Evolutionary conservation across 176 grass and related monocot species (phyloP).

Genomic region (Oryza longistaminata): DNA sequence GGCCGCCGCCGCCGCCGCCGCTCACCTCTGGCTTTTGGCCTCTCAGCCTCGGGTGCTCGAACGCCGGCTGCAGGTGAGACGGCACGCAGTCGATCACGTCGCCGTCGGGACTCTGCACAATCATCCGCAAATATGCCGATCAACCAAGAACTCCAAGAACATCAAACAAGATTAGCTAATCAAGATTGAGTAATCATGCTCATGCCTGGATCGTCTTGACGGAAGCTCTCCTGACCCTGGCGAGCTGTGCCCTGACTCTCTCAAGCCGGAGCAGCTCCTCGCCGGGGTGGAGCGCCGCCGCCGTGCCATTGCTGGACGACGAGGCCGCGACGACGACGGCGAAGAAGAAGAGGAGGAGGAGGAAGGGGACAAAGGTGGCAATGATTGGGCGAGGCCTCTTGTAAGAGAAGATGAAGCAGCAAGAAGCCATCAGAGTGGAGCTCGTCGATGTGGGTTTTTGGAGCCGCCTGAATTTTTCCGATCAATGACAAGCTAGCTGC

Average conservation of each 20-base stretch:
- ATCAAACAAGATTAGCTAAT: too few relatives aligned
- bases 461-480: constrained; percentile 14
- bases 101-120: constrained; percentile 66
- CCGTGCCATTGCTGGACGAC: constrained; percentile 30
- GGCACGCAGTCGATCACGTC: constrained; percentile 89
- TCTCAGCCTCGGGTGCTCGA: constrained; percentile 64
- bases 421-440: constrained; percentile 29
- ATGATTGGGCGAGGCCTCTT: constrained; percentile 24
- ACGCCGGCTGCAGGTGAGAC: constrained; percentile 74
- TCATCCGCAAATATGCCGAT: background rate
- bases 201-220: constrained; percentile 69
- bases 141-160: background rate
- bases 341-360: background rate
- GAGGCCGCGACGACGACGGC: background rate
- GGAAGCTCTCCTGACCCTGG: constrained; percentile 47
- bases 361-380: constrained; percentile 31
- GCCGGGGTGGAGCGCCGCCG: background rate
- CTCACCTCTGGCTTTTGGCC: constrained; percentile 70
- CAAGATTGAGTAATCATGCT: background rate
- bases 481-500: background rate
- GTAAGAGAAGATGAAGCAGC: background rate
- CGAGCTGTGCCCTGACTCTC: constrained; percentile 46
- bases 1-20: background rate
- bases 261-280: constrained; percentile 38
- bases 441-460: constrained; percentile 17